phyloP scores from a whole-genome alignment of 2,329 filamentous ascomycete species.

The Fusarium sterilihyphosum region DNA sequence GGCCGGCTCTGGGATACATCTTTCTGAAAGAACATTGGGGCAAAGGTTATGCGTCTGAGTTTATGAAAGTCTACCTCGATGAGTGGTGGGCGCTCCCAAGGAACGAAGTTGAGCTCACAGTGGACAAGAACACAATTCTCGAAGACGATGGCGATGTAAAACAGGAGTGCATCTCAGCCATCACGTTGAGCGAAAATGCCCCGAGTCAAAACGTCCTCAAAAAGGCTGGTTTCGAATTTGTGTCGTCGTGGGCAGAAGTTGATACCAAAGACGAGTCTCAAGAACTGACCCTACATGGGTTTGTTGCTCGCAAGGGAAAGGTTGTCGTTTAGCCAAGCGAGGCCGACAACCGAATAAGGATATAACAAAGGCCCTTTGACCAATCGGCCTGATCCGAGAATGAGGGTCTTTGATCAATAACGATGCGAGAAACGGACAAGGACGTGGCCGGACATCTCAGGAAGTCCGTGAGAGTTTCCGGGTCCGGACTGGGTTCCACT shows the following conservation, averaged over 20 bases:
- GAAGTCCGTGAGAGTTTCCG: conserved; percentile 35
- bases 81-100: conserved; percentile 62
- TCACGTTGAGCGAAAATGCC: conserved; percentile 60
- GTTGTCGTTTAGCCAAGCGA: background rate
- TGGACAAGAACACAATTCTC: conserved; percentile 52
- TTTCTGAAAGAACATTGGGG: conserved; percentile 64
- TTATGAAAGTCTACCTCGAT: conserved; percentile 57
- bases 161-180: conserved; percentile 56
- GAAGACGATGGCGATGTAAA: conserved; percentile 43
- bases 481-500: conserved; percentile 29
- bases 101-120: conserved; percentile 54
- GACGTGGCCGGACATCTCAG: conserved; percentile 31
- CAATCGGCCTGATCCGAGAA: conserved; percentile 16
- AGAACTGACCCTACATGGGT: conserved; percentile 41
- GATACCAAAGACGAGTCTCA: conserved; percentile 34
- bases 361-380: background rate
- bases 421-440: background rate
- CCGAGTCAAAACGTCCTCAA: conserved; percentile 65
- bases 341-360: conserved; percentile 2
- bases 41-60: conserved; percentile 66
- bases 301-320: conserved; percentile 21
- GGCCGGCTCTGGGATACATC: conserved; percentile 70
- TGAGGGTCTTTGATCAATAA: background rate
- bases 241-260: conserved; percentile 51
- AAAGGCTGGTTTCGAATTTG: conserved; percentile 64